Conservation (phyloP, 1,284 basidiomycete species). For the Apiotrichum mycotoxinovorans region DNA sequence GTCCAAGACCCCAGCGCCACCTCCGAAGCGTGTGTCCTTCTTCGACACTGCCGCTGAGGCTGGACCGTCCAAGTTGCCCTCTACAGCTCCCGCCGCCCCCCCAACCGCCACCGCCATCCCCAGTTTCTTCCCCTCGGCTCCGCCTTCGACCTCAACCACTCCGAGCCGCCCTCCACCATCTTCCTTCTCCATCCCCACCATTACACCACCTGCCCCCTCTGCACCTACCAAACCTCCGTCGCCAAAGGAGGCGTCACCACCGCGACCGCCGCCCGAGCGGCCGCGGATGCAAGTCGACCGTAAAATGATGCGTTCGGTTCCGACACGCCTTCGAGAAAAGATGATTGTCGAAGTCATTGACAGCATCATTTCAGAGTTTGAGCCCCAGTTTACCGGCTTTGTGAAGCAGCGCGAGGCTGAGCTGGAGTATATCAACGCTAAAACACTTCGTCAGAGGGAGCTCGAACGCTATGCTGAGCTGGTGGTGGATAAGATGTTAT, state of each 20-base stretch:
- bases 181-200: background rate
- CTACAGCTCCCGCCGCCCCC: background rate
- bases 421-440: slow-evolving; percentile 14
- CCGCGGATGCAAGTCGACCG: slow-evolving; percentile 13
- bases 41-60: background rate
- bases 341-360: slow-evolving; percentile 29
- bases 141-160: background rate
- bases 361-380: slow-evolving; percentile 17
- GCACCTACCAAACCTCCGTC: slow-evolving; percentile 3
- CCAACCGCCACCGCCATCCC: slow-evolving; percentile 3
- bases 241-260: slow-evolving; percentile 4
- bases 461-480: slow-evolving; percentile 19
- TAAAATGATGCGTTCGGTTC: slow-evolving; percentile 1
- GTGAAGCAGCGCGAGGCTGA: slow-evolving; percentile 29
- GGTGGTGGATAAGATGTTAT: slow-evolving; percentile 15
- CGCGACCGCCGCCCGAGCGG: slow-evolving; percentile 5
- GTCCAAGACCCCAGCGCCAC: background rate
- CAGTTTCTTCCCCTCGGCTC: slow-evolving; percentile 22
- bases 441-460: slow-evolving; percentile 12
- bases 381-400: slow-evolving; percentile 14
- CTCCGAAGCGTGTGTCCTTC: background rate
- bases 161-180: too few relatives aligned
- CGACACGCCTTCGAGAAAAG: slow-evolving; percentile 21
- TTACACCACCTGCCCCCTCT: background rate
- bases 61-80: background rate